Percentiles rank a stretch among this genome's conserved stretches.
Conservation (phyloP, 768 basidiomycete genomes). For the Lactarius pseudohatsudake region DNA sequence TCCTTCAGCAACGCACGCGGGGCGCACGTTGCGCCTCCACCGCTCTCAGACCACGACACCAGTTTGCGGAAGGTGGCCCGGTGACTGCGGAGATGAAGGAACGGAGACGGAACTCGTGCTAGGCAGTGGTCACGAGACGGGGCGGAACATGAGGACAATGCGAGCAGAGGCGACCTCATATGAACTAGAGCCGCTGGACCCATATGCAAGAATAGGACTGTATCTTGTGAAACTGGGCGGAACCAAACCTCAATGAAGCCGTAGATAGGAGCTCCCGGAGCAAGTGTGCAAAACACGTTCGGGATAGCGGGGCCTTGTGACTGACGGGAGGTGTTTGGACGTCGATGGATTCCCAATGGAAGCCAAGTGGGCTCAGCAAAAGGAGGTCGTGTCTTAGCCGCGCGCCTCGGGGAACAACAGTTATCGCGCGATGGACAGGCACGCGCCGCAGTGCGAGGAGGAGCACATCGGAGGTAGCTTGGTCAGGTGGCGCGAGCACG, state of each 20-base stretch:
- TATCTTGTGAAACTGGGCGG: neutral
- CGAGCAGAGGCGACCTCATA: neutral
- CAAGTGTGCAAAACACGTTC: neutral
- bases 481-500: neutral
- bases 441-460: constrained; percentile 7
- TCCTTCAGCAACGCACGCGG: constrained; percentile 8
- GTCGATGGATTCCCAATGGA: constrained; percentile 19
- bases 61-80: constrained; percentile 9
- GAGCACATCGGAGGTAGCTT: neutral
- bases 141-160: constrained; percentile 13
- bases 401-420: constrained; percentile 13
- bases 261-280: constrained; percentile 13
- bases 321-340: constrained; percentile 8
- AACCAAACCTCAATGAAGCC: neutral
- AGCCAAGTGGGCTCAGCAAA: constrained; percentile 8
- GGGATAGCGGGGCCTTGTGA: constrained; percentile 1
- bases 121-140: neutral
- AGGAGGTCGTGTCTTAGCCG: constrained; percentile 11
- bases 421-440: constrained; percentile 4
- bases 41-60: neutral
- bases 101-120: neutral
- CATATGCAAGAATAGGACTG: neutral
- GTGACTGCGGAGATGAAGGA: constrained; percentile 21
- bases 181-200: neutral
- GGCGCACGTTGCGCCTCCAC: neutral